Base-by-base conservation (phyloP, 768 basidiomycete species). In the Lanmaoa pseudosensibilis region DNA sequence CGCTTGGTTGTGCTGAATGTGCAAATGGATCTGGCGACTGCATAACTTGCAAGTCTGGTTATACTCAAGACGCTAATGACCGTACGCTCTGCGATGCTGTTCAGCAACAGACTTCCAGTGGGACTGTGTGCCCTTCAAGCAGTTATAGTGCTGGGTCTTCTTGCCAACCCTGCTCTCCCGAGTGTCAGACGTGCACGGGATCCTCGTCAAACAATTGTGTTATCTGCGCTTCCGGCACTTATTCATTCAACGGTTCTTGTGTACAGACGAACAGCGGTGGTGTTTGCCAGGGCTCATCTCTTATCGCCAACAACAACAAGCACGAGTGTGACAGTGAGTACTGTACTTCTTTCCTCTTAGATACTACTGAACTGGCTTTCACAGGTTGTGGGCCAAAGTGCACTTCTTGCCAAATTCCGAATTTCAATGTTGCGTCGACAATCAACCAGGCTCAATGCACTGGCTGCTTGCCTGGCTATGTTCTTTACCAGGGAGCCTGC, bases 321-420 rank as follows among this genome's bases (percentile, higher is more conserved):
- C 75, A 80, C n/a, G 83, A 85, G 63, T 95, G 93, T 66, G 90
- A 94, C 65, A 82, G 92, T 92, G 65, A 71, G 38, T 50, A 27
- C 36, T 49, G 45, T 53, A 7, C 37, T 40, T 46, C 40, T n/a
- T 46, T 19, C 11, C 16, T 18, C 21, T 48, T 18, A 16, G n/a
- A 53, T 51, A 23, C 57, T 19, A 37, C 39, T 54, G 40, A 55
- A 21, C 36, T 6, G 0, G 38, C n/a, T 41, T 30, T 43, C 37
- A 7, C 60, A 94, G 91, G 82, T 53, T 94, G 94, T 68, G 92
- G 92, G 9, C 77, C 88, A 2, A 88, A 88, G 69, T 95, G 92
- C 67, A 88, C 87, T 10, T 77, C 83, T 3, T 95, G 93, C 74
- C 74, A 78, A 53, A 90, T 92, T 58, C 77, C 88, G 6, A 83